Evolutionary conservation across 2,329 filamentous ascomycete genomes (phyloP), one percentile per base, ranked within the genome.

Genomic region (Erysiphe pisi): DNA sequence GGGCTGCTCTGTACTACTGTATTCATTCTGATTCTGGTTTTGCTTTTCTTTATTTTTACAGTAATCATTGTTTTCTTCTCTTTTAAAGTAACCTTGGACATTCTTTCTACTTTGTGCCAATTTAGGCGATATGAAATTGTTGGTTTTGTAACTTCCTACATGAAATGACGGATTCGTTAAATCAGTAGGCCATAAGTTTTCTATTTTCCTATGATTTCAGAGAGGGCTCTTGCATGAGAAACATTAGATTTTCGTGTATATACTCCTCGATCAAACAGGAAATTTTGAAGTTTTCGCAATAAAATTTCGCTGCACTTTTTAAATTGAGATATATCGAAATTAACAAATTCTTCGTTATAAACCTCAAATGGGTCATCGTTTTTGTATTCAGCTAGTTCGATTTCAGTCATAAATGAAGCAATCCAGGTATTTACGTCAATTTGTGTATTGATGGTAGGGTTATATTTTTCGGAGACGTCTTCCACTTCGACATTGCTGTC

Each of bases 261-360:
- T 4, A 74, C 70, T 74, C 70, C 70, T 25, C 36, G 40, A n/a
- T 74, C 70, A 74, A 74, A 74, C 31, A 74, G 43, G 28, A 74
- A 74, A 28, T 49, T 74, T 56, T 74, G 31, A 25, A 74, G 70
- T 52, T 74, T 52, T 74, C 70, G 40, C 40, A 74, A 31, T 47
- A 74, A 18, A 14, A 74, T 74, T 22, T 74, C 70, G 22, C 70
- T 52, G 31, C 45, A 52, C 20, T 52, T 47, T 52, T 74, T 52
- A 40, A 74, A 74, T 22, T 49, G 40, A 31, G 45, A 22, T 16
- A 18, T 20, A 31, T 74, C 31, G 25, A 74, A 74, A 25, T 74
- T 49, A 74, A 74, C 45, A 36, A 74, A 74, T 52, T 74, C 70
- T 74, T 74, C 70, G 28, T 74, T 74, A n/a, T n/a, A 74, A 20